Conservation (phyloP, 148 eudicot species). For the Rhododendron williamsianum region DNA sequence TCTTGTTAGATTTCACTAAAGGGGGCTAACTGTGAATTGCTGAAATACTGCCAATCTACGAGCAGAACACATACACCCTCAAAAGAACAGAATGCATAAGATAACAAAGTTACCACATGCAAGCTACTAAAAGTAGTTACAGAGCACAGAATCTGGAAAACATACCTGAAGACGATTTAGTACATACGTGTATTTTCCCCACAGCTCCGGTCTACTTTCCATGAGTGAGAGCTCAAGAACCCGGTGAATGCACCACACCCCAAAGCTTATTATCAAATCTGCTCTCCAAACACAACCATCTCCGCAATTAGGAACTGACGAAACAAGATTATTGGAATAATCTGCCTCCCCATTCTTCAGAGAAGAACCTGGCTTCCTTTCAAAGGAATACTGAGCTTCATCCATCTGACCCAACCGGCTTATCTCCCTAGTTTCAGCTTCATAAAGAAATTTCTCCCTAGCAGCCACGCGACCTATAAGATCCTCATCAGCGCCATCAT, state of each 20-base stretch:
- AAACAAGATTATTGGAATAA: slow-evolving; percentile 29
- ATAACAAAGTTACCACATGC: not conserved
- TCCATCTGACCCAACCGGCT: slow-evolving; percentile 25
- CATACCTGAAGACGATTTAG: slow-evolving; percentile 97
- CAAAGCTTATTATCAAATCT: slow-evolving; percentile 80
- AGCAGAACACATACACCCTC: not conserved
- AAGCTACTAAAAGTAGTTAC: not conserved
- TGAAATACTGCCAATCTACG: not conserved
- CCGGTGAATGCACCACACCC: slow-evolving; percentile 95
- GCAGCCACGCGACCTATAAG: slow-evolving; percentile 76
- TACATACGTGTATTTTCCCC: slow-evolving; percentile 97
- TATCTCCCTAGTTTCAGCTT: slow-evolving; percentile 62
- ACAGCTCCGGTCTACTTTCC: slow-evolving; percentile 98
- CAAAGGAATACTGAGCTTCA: slow-evolving; percentile 39
- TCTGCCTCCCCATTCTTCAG: slow-evolving; percentile 25
- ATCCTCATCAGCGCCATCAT: slow-evolving; percentile 91
- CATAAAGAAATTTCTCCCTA: slow-evolving; percentile 69
- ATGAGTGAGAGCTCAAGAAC: slow-evolving; percentile 83
- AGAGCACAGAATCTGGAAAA: slow-evolving; percentile 6
- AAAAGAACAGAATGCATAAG: not conserved
- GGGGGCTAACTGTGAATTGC: not conserved
- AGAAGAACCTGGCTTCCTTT: slow-evolving; percentile 22
- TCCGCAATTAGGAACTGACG: slow-evolving; percentile 83
- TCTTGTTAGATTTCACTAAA: not conserved
- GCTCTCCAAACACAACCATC: slow-evolving; percentile 83